Evolutionary conservation across 129 eudicot genomes (phyloP), one percentile per base, ranked within the genome.

Genomic region (Logfia minima): DNA sequence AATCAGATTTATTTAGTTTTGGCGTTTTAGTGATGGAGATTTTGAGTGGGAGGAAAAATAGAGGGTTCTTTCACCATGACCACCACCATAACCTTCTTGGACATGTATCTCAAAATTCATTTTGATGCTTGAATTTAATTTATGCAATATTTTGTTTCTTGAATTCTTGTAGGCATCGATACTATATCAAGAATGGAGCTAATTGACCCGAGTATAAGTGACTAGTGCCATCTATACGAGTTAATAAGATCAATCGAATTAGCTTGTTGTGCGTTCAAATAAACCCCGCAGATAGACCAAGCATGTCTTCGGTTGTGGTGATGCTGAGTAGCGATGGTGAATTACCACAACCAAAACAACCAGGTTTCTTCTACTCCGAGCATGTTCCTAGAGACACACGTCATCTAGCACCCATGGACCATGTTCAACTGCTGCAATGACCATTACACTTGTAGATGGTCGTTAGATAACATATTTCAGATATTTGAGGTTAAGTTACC

Each of bases 41-140:
- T 37, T 62, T 86, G 63, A 82, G 75, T 22, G 87, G 90, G 45
- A 76, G 80, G 76, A 76, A 69, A 66, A 86, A 86, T 75, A 45
- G 81, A 80, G 80, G 82, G n/a, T 86, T 80, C 73, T 56, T 45
- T 81, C 90, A 83, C 70, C 85, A 82, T 52, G 83, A 73, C 70
- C 87, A 86, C 79, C 72, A 77, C 35, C 87, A 71, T 73, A 83
- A 77, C 72, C 90, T 86, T 86, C 80, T 86, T 34, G 87, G 90
- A 69, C 87, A 83, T 74, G 90, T 83, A 31, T 2, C n/a, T 21
- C 28, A 59, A 21, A 1, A 2, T 59, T 59, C 4, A 9, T 6
- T 16, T 9, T 6, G n/a, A 68, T 8, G n/a, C 3, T 69, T 9
- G 29, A 26, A 26, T 26, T 26, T 2, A 26, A 26, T 23, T 39